Evolutionary conservation across 2,329 filamentous ascomycete species (phyloP), one percentile per base, ranked within the genome.

Genomic region (Penicillium sp.): DNA sequence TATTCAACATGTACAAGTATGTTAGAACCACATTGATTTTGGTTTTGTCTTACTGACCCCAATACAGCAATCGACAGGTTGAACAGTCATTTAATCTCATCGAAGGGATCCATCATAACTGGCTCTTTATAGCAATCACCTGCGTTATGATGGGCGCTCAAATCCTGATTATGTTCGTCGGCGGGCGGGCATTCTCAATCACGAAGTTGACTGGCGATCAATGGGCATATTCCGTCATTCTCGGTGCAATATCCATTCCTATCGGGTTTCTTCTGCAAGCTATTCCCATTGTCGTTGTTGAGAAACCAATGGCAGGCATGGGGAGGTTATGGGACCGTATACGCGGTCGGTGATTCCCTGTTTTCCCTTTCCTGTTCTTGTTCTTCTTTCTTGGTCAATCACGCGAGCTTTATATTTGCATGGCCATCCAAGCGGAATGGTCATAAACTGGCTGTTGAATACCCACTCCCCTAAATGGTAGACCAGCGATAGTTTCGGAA

Each of bases 1-100:
- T 88, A 58, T 88, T 88, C 75, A 88, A 88, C 69, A 80, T 86
- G 69, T 82, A 86, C 74, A 88, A 87, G 68, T 70, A 63, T 46
- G 67, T 56, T 17, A 3, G 38, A 5, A n/a, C 6, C 10, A 4
- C 33, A 14, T 14, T 9, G 0, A 3, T 10, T 12, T 28, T 2
- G n/a, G 16, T 14, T 17, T 22, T 14, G 1, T 14, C 14, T 28
- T 5, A 9, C 33, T 48, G 25, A 44, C 31, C 7, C 16, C 8
- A 10, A 33, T 11, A 31, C 48, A 72, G 68, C 72, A 85, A 84
- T 66, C 80, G 84, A 30, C 82, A 84, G 37, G 75, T 86, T 0
- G 84, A 86, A 64, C 86, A 86, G 70, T 79, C 80, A 57, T 79
- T 86, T 73, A 86, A 86, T 62, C 80, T 86, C 38, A 80, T 86